Conservation (phyloP, 176 grass and related monocot genomes). For the Triticum turgidum region DNA sequence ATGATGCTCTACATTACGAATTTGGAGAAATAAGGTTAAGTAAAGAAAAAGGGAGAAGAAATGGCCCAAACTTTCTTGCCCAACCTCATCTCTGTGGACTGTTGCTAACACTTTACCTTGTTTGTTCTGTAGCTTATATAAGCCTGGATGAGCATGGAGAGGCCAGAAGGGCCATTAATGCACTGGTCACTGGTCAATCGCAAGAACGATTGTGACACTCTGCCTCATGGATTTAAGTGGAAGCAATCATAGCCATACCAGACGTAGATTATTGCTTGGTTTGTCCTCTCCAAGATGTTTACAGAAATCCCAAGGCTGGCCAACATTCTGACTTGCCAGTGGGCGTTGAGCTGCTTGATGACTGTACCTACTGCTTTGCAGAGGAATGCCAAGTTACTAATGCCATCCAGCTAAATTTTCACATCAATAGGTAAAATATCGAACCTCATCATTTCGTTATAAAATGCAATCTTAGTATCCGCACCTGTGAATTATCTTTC, state of each 20-base stretch:
- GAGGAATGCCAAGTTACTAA: conserved; percentile 35
- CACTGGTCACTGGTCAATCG: conserved; percentile 48
- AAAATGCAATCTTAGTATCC: background rate
- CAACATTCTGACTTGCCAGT: conserved; percentile 41
- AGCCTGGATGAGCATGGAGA: conserved; percentile 51
- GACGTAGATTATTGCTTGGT: conserved; percentile 44
- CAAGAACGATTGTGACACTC: conserved; percentile 51
- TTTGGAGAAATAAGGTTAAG: background rate
- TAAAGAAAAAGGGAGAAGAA: background rate
- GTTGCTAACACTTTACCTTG: background rate
- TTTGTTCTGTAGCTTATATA: conserved; percentile 47
- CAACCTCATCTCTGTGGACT: background rate
- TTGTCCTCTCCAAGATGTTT: conserved; percentile 49
- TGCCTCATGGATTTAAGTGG: conserved; percentile 43
- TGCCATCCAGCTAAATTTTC: conserved; percentile 32
- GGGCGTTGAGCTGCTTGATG: conserved; percentile 50
- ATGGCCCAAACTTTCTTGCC: conserved; percentile 1
- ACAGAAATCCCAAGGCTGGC: conserved; percentile 48
- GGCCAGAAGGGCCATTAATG: conserved; percentile 34
- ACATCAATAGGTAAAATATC: conserved; percentile 28
- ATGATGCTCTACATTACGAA: background rate
- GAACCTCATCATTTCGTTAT: conserved; percentile 3
- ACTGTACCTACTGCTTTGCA: conserved; percentile 42
- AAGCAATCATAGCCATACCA: conserved; percentile 52
- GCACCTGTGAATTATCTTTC: conserved; percentile 7